Base-by-base conservation (phyloP, 2,329 filamentous ascomycete species). In the Hirsutella minnesotensis region DNA sequence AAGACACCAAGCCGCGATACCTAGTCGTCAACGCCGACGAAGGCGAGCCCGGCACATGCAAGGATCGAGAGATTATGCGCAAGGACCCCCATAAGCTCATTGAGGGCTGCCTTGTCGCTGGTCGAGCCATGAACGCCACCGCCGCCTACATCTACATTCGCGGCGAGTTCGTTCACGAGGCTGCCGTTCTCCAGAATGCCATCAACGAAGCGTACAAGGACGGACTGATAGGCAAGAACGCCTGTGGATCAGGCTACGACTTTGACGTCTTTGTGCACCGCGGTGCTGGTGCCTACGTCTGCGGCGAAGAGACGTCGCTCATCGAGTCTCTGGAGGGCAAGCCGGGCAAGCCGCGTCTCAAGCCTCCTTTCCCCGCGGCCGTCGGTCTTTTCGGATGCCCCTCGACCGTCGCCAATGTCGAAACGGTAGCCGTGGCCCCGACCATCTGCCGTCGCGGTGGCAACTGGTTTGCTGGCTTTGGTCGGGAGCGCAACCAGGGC, bases 91-190 rank as follows among this genome's bases (percentile, higher is more conserved):
- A 98, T 75, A 98, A 98, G 77, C 84, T 98, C 51, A 74, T 98
- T 60, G 92, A 98, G 70, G 92, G 92, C 62, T 98, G 92, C 67
- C 74, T 98, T 50, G 83, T 98, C 39, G 88, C 92, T 53, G 92
- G 92, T 41, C 84, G 92, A 61, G 89, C 92, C 60, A 98, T 98
- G 92, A 98, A 98, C 70, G 92, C 89, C 60, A 92, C 86, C 39
- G 92, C 92, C 46, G 92, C 92, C 53, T 98, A 98, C 70, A 98
- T 98, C 63, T 98, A 98, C 68, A 98, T 98, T 57, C 89, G 92
- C 63, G 92, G 92, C 61, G 92, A 98, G 68, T 98, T 98, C 66
- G 86, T 95, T 63, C 79, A 95, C 60, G 92, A 98, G 68, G 92
- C 92, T 15, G 86, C 87, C 38, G 81, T 96, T 20, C 76, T 98